Evolutionary conservation across 2,329 filamentous ascomycete genomes (phyloP).

Genomic region (Beauveria australis): DNA sequence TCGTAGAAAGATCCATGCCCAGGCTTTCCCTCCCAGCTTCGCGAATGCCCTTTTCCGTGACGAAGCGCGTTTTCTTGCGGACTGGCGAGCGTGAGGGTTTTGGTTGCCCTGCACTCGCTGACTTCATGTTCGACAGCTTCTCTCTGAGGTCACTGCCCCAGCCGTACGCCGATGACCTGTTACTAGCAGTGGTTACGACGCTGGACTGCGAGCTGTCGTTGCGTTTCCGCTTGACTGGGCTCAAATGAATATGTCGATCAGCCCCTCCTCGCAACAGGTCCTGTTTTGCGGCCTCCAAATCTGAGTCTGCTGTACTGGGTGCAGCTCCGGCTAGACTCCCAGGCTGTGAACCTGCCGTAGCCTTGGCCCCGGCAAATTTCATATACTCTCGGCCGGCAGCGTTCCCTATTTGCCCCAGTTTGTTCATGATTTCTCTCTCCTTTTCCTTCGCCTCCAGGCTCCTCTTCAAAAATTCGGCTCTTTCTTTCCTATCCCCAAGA

Average conservation of each 20-base stretch:
- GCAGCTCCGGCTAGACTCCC: constrained; percentile 10
- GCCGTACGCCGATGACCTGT: constrained; percentile 31
- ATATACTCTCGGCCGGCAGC: constrained; percentile 67
- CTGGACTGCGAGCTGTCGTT: constrained; percentile 37
- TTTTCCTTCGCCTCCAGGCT: constrained; percentile 59
- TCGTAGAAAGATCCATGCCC: constrained; percentile 38
- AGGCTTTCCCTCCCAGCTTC: constrained; percentile 70
- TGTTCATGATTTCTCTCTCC: constrained; percentile 63
- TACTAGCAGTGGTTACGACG: constrained; percentile 19
- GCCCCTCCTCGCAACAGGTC: constrained; percentile 21
- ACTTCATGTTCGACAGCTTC: constrained; percentile 54
- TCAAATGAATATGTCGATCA: constrained; percentile 44
- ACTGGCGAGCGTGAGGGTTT: constrained; percentile 34
- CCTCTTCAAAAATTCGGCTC: constrained; percentile 58
- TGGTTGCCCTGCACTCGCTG: constrained; percentile 44
- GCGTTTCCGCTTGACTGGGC: constrained; percentile 55
- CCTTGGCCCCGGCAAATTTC: constrained; percentile 28
- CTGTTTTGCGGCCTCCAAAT: constrained; percentile 33
- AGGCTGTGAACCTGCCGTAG: neutral
- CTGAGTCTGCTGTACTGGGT: constrained; percentile 19
- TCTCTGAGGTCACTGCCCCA: constrained; percentile 49
- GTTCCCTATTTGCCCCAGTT: constrained; percentile 54
- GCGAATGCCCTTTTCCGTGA: constrained; percentile 68
- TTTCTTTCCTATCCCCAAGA: constrained; percentile 49
- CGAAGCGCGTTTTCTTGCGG: constrained; percentile 70